Conservation (phyloP, 306 rosid species). For the Potentilla sterilis region DNA sequence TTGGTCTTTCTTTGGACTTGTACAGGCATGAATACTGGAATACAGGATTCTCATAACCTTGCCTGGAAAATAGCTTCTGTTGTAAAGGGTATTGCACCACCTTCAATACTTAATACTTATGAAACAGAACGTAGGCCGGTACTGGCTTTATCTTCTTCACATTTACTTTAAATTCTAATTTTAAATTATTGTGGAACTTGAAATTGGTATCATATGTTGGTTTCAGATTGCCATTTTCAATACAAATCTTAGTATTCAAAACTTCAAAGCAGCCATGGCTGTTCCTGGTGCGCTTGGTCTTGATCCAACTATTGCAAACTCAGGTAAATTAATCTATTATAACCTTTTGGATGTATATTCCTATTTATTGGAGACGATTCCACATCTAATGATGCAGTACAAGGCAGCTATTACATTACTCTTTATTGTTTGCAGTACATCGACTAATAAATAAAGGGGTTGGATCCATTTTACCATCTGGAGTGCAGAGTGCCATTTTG, state of each 20-base stretch:
- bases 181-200: slow-evolving; percentile 25
- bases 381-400: not conserved
- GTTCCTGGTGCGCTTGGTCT: slow-evolving; percentile 95
- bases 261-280: slow-evolving; percentile 91
- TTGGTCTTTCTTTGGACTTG: slow-evolving; percentile 13
- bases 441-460: slow-evolving; percentile 47
- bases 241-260: slow-evolving; percentile 72
- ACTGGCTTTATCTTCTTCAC: slow-evolving; percentile 34
- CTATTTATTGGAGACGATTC: slow-evolving; percentile 13
- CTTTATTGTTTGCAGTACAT: slow-evolving; percentile 62
- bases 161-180: not conserved
- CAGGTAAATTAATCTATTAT: slow-evolving; percentile 44
- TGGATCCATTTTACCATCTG: slow-evolving; percentile 71
- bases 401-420: not conserved
- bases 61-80: slow-evolving; percentile 94
- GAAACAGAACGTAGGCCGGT: slow-evolving; percentile 89
- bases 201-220: slow-evolving; percentile 7
- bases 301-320: slow-evolving; percentile 80
- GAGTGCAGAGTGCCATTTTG: slow-evolving; percentile 68
- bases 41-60: slow-evolving; percentile 95
- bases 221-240: slow-evolving; percentile 77
- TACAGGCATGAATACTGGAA: slow-evolving; percentile 99
- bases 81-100: slow-evolving; percentile 71
- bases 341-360: slow-evolving; percentile 21
- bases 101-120: slow-evolving; percentile 66